These are phyloP conservation scores for Physcomitrium patens DNA, from an alignment of 225 moss, liverwort and hornwort genomes.

Conservation along the genomic window DNA sequence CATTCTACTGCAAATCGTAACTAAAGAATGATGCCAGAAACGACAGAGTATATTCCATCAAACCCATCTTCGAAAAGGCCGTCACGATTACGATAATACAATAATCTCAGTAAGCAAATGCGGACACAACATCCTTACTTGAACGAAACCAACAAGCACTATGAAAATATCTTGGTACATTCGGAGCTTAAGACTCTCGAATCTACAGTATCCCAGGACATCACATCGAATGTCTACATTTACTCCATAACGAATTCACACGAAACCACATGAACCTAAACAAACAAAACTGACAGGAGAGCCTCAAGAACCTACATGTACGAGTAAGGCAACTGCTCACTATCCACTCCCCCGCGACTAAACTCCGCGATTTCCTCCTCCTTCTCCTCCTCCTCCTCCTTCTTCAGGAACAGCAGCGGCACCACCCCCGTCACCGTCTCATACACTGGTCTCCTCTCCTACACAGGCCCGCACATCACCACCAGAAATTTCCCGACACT, in stretches of 20 bases:
- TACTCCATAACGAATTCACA: not conserved
- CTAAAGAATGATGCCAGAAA: not conserved
- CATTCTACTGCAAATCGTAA: not conserved
- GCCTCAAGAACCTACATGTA: conserved; percentile 24
- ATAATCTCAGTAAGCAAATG: not conserved
- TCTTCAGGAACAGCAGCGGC: conserved; percentile 1
- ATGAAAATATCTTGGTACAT: too few species aligned
- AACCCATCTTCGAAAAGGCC: conserved; percentile 28
- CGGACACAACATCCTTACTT: not conserved
- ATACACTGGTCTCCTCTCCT: too few species aligned
- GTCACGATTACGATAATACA: not conserved
- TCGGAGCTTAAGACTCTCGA: not conserved
- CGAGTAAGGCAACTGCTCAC: not conserved
- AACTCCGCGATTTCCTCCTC: conserved; percentile 17
- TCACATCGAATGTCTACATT: not conserved
- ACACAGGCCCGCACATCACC: not conserved
- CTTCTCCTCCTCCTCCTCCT: conserved; percentile 12
- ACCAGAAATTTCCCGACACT: too few species aligned
- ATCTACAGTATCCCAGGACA: conserved; percentile 19
- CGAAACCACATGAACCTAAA: not conserved
- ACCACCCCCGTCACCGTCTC: not conserved
- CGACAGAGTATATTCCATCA: conserved; percentile 13
- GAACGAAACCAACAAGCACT: not conserved
- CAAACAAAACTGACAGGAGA: conserved; percentile 10
- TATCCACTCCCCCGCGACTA: not conserved